These are phyloP conservation scores for Penicillium sp. DNA, from an alignment of 2,329 filamentous ascomycete genomes.

Conservation along the genomic window DNA sequence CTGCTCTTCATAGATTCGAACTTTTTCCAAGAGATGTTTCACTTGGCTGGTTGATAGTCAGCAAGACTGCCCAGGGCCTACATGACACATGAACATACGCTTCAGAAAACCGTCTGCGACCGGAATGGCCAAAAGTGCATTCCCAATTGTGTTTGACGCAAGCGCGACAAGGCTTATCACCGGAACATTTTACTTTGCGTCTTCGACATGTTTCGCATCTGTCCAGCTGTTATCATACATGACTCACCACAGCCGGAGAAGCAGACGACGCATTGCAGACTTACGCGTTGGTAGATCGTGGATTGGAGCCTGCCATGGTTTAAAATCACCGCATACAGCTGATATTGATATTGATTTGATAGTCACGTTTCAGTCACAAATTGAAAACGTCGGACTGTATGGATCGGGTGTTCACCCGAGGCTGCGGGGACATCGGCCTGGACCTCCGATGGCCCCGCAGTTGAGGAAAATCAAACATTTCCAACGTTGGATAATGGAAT, in stretches of 20 bases:
- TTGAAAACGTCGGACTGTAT: neutral
- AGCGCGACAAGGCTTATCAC: constrained; percentile 21
- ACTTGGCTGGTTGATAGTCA: constrained; percentile 9
- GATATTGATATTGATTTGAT: neutral
- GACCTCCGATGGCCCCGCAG: constrained; percentile 4
- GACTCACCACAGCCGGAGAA: neutral
- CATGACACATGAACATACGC: constrained; percentile 9
- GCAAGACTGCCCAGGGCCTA: neutral
- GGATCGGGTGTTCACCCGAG: constrained; percentile 2
- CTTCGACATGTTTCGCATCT: constrained; percentile 21
- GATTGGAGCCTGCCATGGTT: neutral
- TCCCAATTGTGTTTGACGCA: constrained; percentile 22
- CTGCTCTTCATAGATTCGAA: constrained; percentile 17
- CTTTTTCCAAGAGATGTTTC: constrained; percentile 17
- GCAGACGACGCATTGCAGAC: neutral
- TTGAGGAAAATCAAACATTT: neutral
- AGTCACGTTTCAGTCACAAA: neutral
- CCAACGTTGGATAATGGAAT: neutral
- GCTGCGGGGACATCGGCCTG: constrained; percentile 1
- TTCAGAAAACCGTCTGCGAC: constrained; percentile 20
- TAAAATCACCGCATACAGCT: neutral
- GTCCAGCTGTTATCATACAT: constrained; percentile 5
- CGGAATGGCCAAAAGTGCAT: constrained; percentile 16
- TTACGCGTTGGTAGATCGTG: constrained; percentile 11
- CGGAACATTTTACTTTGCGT: constrained; percentile 26